Percentiles rank a stretch among this genome's conserved stretches.
Conservation (phyloP, 2,329 filamentous ascomycete genomes). For the Microcyclosporella mali region DNA sequence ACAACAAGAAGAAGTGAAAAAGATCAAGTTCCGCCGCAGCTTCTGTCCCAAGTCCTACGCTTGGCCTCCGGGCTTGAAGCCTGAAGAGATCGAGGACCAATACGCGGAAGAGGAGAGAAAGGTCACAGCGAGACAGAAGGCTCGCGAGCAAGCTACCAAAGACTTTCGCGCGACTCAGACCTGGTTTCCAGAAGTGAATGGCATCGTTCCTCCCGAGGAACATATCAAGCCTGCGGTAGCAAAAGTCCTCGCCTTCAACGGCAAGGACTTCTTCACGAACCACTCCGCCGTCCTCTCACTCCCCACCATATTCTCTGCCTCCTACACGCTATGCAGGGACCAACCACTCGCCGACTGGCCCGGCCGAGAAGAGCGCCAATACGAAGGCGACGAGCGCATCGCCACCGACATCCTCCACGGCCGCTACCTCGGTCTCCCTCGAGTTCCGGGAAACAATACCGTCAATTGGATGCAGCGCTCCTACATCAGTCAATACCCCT, state of each 20-base stretch:
- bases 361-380: slow-evolving; percentile 37
- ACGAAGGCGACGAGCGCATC: slow-evolving; percentile 44
- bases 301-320: slow-evolving; percentile 33
- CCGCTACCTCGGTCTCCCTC: slow-evolving; percentile 40
- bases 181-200: no score
- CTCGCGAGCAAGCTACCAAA: not conserved
- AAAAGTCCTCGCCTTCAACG: slow-evolving; percentile 6
- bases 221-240: not conserved
- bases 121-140: not conserved
- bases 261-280: slow-evolving; percentile 13
- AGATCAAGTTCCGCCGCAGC: slow-evolving; percentile 18
- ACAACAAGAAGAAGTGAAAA: slow-evolving; percentile 12
- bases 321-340: slow-evolving; percentile 1
- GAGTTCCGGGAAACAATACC: slow-evolving; percentile 35
- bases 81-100: slow-evolving; percentile 17
- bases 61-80: slow-evolving; percentile 19
- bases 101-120: slow-evolving; percentile 10
- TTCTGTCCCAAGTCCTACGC: slow-evolving; percentile 25
- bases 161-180: no score
- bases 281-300: slow-evolving; percentile 31
- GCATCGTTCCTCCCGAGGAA: no score
- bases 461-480: slow-evolving; percentile 39
- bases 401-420: slow-evolving; percentile 39
- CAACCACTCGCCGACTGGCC: slow-evolving; percentile 38
- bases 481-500: slow-evolving; percentile 32